Evolutionary conservation across 106 monocot species (phyloP).

Genomic region (Allium sativum): DNA sequence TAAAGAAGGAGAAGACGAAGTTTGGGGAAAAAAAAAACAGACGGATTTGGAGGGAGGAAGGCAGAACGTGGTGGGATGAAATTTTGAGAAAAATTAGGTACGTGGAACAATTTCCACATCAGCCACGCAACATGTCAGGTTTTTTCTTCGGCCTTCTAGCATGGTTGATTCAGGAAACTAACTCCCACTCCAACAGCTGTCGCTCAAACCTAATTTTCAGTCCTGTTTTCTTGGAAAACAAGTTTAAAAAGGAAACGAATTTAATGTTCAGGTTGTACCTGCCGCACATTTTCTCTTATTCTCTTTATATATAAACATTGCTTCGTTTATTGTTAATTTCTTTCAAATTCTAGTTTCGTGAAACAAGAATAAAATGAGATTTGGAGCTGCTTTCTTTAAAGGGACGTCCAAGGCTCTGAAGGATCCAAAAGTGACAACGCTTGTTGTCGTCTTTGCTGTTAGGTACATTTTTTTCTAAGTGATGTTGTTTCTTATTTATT

Average conservation of each 20-base stretch:
- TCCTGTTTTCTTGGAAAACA: conserved; percentile 2
- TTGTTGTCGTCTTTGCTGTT: conserved; percentile 37
- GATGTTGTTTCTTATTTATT: not conserved
- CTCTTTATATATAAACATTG: not conserved
- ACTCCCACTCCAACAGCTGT: too few species aligned
- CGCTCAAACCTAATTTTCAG: too few species aligned
- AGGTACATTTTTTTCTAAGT: conserved; percentile 15
- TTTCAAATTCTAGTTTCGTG: not conserved
- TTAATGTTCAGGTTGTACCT: too few species aligned
- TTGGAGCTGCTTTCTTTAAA: conserved; percentile 27
- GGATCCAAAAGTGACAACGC: conserved; percentile 23
- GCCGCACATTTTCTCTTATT: not conserved
- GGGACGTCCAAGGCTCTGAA: conserved; percentile 25
- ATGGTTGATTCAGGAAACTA: too few species aligned
- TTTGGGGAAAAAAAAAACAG: too few species aligned
- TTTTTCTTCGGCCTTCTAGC: too few species aligned
- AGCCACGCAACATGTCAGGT: too few species aligned
- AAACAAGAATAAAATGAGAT: conserved; percentile 16
- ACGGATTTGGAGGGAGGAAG: too few species aligned
- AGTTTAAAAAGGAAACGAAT: not conserved
- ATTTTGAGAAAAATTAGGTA: too few species aligned
- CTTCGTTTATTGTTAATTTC: not conserved
- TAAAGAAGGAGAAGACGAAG: too few species aligned
- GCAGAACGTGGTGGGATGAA: too few species aligned
- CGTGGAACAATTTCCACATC: too few species aligned